Conservation (phyloP, 2,329 filamentous ascomycete species). For the Hypoxylon rubiginosum region DNA sequence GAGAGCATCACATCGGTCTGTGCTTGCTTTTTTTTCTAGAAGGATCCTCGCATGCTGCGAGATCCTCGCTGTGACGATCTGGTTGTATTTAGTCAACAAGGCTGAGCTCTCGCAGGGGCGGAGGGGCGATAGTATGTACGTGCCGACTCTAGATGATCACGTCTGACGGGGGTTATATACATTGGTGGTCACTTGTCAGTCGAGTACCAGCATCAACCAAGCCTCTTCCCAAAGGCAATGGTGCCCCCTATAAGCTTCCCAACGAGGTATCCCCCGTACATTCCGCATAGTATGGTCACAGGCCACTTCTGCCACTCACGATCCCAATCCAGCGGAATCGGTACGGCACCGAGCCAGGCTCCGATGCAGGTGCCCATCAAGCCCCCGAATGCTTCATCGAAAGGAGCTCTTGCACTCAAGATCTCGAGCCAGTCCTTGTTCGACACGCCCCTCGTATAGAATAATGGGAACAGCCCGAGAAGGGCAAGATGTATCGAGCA, state of each 20-base stretch:
- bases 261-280: constrained; percentile 82
- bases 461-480: constrained; percentile 81
- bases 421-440: constrained; percentile 77
- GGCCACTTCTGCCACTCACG: constrained; percentile 99
- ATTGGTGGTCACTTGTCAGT: background rate
- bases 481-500: constrained; percentile 85
- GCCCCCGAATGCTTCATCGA: constrained; percentile 88
- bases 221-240: constrained; percentile 61
- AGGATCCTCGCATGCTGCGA: background rate
- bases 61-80: background rate
- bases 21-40: constrained; percentile 1
- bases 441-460: constrained; percentile 89
- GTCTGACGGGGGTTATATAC: background rate
- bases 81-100: background rate
- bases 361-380: constrained; percentile 83
- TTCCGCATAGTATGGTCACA: constrained; percentile 86
- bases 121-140: background rate
- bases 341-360: constrained; percentile 93
- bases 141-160: background rate
- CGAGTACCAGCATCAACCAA: constrained; percentile 43
- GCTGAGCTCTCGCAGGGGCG: background rate
- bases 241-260: constrained; percentile 74
- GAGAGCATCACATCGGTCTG: background rate
- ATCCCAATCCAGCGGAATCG: constrained; percentile 98
- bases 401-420: constrained; percentile 74